A percentile compares a stretch with the other conserved stretches of the same genome.
Evolutionary conservation across 768 basidiomycete genomes (phyloP).

Genomic region (Naganishia vishniacii): DNA sequence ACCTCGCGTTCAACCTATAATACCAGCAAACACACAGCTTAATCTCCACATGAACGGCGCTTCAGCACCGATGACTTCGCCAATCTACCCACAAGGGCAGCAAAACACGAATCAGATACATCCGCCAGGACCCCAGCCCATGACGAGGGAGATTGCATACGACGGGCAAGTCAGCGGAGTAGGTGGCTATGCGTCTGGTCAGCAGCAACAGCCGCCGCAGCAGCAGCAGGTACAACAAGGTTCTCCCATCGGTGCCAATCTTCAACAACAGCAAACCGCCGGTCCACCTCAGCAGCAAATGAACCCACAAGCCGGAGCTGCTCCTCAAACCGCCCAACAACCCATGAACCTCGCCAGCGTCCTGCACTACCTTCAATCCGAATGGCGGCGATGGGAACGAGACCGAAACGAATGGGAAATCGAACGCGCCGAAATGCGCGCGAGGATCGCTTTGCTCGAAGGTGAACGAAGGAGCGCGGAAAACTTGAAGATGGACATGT

Average conservation of each 20-base stretch:
- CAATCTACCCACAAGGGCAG: constrained; percentile 10
- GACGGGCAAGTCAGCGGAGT: background rate
- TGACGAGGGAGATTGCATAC: constrained; percentile 14
- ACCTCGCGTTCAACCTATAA: constrained; percentile 3
- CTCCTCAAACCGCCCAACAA: constrained; percentile 25
- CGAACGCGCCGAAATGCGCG: constrained; percentile 97
- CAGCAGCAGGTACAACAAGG: constrained; percentile 5
- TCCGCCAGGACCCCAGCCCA: constrained; percentile 9
- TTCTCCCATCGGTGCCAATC: background rate
- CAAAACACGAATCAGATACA: background rate
- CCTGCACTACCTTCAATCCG: constrained; percentile 93
- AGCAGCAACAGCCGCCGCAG: constrained; percentile 4
- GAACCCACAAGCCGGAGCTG: constrained; percentile 39
- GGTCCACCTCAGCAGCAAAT: constrained; percentile 36
- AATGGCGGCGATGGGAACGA: constrained; percentile 95
- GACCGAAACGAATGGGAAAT: constrained; percentile 99
- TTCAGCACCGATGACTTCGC: constrained; percentile 1
- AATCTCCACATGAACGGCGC: no score
- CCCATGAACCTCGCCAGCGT: constrained; percentile 91
- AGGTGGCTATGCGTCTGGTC: background rate
- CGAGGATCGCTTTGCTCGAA: constrained; percentile 92
- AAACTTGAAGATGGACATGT: constrained; percentile 89
- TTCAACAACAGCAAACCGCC: constrained; percentile 12
- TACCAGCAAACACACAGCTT: background rate
- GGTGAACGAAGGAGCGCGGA: constrained; percentile 95